Conservation (phyloP, 768 basidiomycete genomes). For the Aureoboletus auriporus region DNA sequence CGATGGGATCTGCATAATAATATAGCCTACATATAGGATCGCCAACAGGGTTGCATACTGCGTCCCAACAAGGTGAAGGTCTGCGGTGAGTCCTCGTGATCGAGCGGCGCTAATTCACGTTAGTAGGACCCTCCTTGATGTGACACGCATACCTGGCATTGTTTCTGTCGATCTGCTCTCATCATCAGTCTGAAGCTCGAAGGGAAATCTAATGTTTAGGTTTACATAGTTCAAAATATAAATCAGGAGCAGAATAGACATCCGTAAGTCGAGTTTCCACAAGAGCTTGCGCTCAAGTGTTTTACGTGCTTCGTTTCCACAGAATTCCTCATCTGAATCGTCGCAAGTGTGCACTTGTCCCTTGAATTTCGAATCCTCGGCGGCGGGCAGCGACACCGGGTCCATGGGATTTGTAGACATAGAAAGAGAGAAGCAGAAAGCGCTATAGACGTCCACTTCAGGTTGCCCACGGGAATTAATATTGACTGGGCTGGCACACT, state of each 20-base stretch:
- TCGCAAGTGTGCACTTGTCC: not conserved
- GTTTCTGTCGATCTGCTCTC: constrained; percentile 58
- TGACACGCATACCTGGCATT: constrained; percentile 50
- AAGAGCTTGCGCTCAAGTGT: constrained; percentile 50
- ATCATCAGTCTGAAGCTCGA: not conserved
- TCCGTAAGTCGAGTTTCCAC: constrained; percentile 52
- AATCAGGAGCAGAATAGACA: constrained; percentile 47
- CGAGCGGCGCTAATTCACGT: constrained; percentile 54
- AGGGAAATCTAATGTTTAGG: not conserved
- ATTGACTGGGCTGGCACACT: not conserved
- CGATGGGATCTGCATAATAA: constrained; percentile 41
- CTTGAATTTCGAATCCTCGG: constrained; percentile 2
- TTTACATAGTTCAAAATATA: constrained; percentile 36
- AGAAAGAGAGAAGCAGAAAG: not conserved
- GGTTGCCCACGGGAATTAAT: not conserved
- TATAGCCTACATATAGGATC: constrained; percentile 60
- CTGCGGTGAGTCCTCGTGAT: constrained; percentile 60
- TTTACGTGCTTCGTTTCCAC: constrained; percentile 41
- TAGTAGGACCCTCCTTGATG: not conserved
- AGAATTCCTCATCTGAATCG: constrained; percentile 42
- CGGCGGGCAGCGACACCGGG: not conserved
- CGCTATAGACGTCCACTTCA: not conserved
- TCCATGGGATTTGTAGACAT: constrained; percentile 11
- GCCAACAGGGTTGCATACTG: constrained; percentile 68
- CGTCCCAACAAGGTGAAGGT: constrained; percentile 55